Conservation (phyloP, 2,329 filamentous ascomycete genomes). For the Aspergillus brunneoviolaceus region DNA sequence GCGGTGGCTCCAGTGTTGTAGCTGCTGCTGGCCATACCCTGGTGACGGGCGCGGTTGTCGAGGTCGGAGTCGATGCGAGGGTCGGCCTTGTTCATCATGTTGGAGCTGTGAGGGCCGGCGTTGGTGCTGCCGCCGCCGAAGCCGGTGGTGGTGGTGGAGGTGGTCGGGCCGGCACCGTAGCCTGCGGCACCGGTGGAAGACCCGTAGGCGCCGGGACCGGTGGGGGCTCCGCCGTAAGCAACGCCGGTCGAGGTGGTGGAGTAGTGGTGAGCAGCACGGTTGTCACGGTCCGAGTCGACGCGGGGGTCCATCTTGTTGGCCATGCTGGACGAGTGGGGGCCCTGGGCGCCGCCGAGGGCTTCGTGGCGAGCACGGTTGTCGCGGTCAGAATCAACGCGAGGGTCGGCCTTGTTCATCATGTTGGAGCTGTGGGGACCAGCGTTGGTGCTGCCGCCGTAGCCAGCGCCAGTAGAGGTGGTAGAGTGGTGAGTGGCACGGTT, state of each 20-base stretch:
- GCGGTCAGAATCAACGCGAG: conserved; percentile 16
- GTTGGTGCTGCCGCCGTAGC: conserved; percentile 8
- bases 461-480: neutral
- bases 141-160: conserved; percentile 20
- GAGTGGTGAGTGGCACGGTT: too few species aligned
- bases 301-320: conserved; percentile 56
- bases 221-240: conserved; percentile 1
- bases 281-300: conserved; percentile 17
- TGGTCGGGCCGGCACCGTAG: conserved; percentile 18
- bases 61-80: conserved; percentile 41
- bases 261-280: too few species aligned
- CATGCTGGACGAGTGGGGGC: conserved; percentile 46
- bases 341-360: conserved; percentile 22
- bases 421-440: conserved; percentile 30
- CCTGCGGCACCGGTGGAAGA: neutral
- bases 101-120: conserved; percentile 38
- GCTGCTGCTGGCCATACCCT: conserved; percentile 12
- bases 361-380: conserved; percentile 17
- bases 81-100: conserved; percentile 33
- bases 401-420: conserved; percentile 22
- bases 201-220: neutral
- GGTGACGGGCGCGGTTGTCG: conserved; percentile 17
- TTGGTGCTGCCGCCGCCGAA: conserved; percentile 18
- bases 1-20: conserved; percentile 13
- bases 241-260: neutral